Conservation (phyloP, 78 protist species). For the slime mould (Dictyostelium discoideum) region DNA sequence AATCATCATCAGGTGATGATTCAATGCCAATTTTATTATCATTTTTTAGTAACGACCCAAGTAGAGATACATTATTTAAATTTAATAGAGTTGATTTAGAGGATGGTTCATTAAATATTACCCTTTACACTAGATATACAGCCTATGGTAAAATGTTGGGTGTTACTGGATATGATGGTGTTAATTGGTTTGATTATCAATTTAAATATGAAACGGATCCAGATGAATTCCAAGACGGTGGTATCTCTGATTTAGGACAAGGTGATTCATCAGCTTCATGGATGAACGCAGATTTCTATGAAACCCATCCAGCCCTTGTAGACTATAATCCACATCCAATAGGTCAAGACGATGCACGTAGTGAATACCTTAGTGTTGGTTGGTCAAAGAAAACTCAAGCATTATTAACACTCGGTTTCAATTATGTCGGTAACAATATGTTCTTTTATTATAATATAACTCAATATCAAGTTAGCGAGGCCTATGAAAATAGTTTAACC, state of each 20-base stretch:
- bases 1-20: not conserved
- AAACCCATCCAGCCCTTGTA: not conserved
- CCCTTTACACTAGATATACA: not conserved
- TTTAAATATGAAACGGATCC: not conserved
- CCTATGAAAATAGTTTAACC: not conserved
- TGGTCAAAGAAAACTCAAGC: not conserved
- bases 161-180: not conserved
- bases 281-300: not conserved
- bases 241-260: not conserved
- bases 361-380: not conserved
- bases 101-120: not conserved
- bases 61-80: not conserved
- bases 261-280: not conserved
- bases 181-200: slow-evolving; percentile 8
- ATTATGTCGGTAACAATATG: not conserved
- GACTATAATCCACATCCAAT: not conserved
- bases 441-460: not conserved
- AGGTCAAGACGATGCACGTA: not conserved
- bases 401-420: not conserved
- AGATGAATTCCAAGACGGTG: not conserved
- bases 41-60: not conserved
- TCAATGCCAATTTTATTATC: not conserved
- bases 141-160: not conserved
- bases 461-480: not conserved
- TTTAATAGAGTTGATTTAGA: not conserved